Evolutionary conservation across 2,329 filamentous ascomycete genomes (phyloP).

Genomic region (Colletotrichum filicis): DNA sequence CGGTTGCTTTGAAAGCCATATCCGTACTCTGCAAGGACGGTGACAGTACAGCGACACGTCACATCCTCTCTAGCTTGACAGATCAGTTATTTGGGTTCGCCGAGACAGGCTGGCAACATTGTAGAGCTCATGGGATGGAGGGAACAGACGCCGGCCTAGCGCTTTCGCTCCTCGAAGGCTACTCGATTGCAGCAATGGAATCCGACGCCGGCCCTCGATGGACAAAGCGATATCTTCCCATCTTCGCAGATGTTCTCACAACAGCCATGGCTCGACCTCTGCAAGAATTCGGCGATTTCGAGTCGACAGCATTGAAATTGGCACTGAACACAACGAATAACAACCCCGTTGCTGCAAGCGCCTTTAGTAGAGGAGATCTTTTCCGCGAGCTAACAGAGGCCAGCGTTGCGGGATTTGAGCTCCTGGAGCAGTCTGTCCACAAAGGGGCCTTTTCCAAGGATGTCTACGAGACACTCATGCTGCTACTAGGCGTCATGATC

Average conservation of each 20-base stretch:
- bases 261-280: conserved; percentile 48
- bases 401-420: conserved; percentile 63
- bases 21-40: conserved; percentile 21
- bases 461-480: conserved; percentile 76
- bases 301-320: conserved; percentile 71
- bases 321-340: conserved; percentile 90
- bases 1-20: conserved; percentile 71
- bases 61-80: conserved; percentile 28
- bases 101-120: conserved; percentile 22
- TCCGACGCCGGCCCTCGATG: conserved; percentile 48
- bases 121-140: conserved; percentile 19
- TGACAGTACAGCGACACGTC: conserved; percentile 16
- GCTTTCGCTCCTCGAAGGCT: conserved; percentile 64
- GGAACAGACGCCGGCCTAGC: conserved; percentile 38
- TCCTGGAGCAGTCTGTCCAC: conserved; percentile 58
- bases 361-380: conserved; percentile 72
- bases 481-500: conserved; percentile 85
- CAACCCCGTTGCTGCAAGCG: conserved; percentile 73
- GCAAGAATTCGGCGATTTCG: conserved; percentile 51
- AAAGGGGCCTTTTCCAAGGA: conserved; percentile 60
- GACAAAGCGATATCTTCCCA: conserved; percentile 61
- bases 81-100: conserved; percentile 38
- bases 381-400: conserved; percentile 59
- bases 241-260: conserved; percentile 60
- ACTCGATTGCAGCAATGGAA: conserved; percentile 60